phyloP scores from a whole-genome alignment of 2,329 filamentous ascomycete species.

The Neobulgaria alba region DNA sequence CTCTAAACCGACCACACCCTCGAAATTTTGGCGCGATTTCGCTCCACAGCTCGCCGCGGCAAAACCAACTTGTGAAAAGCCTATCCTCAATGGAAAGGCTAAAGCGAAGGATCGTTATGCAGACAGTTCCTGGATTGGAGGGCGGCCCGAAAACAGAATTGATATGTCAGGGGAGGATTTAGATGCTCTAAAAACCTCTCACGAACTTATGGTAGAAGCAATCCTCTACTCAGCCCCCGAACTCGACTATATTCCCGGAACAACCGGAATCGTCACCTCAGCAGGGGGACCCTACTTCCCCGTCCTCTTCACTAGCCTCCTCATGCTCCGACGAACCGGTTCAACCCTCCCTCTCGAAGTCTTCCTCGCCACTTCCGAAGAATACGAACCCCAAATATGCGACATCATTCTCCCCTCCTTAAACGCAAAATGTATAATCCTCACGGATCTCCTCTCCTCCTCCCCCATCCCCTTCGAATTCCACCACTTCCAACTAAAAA shows the following conservation, averaged over 20 bases:
- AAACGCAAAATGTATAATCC: constrained; percentile 33
- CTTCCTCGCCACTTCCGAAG: constrained; percentile 30
- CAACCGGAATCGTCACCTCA: constrained; percentile 35
- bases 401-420: constrained; percentile 30
- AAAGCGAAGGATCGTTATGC: not conserved
- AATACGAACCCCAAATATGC: constrained; percentile 33
- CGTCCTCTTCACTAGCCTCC: constrained; percentile 32
- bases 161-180: constrained; percentile 8
- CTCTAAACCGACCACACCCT: not conserved
- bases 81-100: constrained; percentile 8
- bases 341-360: constrained; percentile 34
- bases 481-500: constrained; percentile 39
- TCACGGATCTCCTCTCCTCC: constrained; percentile 33
- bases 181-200: constrained; percentile 8
- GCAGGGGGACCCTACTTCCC: constrained; percentile 30
- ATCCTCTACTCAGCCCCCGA: constrained; percentile 1
- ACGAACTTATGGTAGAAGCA: constrained; percentile 6
- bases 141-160: constrained; percentile 1
- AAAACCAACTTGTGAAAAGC: constrained; percentile 11
- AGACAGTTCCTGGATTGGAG: not conserved
- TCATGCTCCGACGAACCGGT: constrained; percentile 33
- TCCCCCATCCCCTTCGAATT: constrained; percentile 29
- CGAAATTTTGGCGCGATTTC: constrained; percentile 16
- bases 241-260: constrained; percentile 2
- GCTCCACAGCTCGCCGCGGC: constrained; percentile 12